Base-by-base conservation (phyloP, 1,139 yeast species). In the Candida glucosophila region DNA sequence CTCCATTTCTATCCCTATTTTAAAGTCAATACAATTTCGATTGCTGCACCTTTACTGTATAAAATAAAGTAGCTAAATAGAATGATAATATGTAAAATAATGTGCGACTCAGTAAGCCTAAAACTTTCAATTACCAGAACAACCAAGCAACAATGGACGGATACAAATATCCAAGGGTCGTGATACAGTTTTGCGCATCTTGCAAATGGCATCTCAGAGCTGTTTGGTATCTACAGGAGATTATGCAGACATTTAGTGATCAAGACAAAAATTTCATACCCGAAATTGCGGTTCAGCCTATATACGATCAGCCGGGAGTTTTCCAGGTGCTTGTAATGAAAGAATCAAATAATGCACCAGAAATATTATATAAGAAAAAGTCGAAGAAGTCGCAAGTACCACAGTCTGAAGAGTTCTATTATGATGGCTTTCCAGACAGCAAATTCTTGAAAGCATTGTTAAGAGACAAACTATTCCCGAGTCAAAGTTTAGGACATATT, bases 201-300 rank as follows among this genome's bases (percentile, higher is more conserved):
- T 64, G 71, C 40, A 64, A 64, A 37, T 64, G 71, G 71, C 68
- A 62, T 28, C 57, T 60, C 33, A 42, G 71, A 7, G 71, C 69
- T 4, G 47, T 62, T 2, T 64, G 71, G 71, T 64, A 64, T 32
- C 31, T 58, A 17, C 67, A 58, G 32, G 71, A 64, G 34, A 38
- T 64, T 2, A 40, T 64, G 4, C 67, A 60, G 41, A 64, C 71
- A 0, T 64, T 64, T 35, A 57, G 56, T 21, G 58, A 54, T 5
- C 48, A 47, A 11, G 39, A 34, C 3, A 34, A 33, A 17, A 15
- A 24, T 22, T 28, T 23, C 23, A 44, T 61, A n/a, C 38, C 50
- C 11, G 68, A 62, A 20, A 45, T 64, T 4, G 44, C 67, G 4
- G 41, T 64, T 14, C 59, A 55, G 27, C 70, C 71, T 3, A 43